A percentile compares a stretch with the other conserved stretches of the same genome.
Evolutionary conservation across 306 rosid genomes (phyloP).

Genomic region (Casuarina cunninghamiana): DNA sequence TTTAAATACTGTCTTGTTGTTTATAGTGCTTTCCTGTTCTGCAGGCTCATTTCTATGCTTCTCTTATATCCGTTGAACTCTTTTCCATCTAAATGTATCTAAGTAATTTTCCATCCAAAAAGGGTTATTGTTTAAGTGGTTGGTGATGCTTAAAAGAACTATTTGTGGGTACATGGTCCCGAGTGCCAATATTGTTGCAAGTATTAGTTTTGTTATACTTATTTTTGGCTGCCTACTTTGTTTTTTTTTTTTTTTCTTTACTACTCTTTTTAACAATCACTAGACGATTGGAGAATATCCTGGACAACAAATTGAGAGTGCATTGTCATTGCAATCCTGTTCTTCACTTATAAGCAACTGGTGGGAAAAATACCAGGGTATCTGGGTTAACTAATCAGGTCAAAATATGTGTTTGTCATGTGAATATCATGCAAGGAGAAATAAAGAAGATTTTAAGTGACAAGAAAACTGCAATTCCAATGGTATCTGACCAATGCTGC

Average conservation of each 20-base stretch:
- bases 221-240: background rate
- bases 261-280: background rate
- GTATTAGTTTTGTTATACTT: background rate
- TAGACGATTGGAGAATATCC: background rate
- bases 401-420: background rate
- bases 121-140: conserved; percentile 1
- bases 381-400: background rate
- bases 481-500: no score
- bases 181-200: background rate
- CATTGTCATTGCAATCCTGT: background rate
- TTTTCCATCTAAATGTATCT: conserved; percentile 14
- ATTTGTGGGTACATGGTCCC: background rate
- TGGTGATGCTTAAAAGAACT: background rate
- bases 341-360: background rate
- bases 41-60: background rate
- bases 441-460: background rate
- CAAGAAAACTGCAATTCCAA: background rate
- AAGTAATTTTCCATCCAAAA: conserved; percentile 6
- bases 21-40: conserved; percentile 7
- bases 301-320: background rate
- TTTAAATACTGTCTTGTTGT: conserved; percentile 6
- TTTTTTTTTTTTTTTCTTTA: background rate
- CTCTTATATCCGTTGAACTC: conserved; percentile 14
- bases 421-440: background rate
- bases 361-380: background rate